Evolutionary conservation across 306 rosid species (phyloP).

Genomic region (Hippophae tibetana): DNA sequence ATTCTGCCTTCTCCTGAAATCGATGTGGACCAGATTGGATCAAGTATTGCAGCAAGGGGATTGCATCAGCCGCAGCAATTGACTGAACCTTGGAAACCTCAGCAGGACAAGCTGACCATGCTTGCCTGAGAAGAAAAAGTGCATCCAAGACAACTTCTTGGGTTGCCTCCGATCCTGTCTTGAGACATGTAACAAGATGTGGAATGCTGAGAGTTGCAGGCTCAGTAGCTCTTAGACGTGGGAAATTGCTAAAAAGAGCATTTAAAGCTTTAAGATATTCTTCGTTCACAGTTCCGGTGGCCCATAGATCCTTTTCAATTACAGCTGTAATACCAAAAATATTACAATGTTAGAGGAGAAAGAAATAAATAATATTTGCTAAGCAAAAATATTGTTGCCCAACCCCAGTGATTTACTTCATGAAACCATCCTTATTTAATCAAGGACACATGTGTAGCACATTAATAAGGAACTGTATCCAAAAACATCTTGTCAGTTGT

Average conservation of each 20-base stretch:
- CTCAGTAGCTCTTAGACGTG: constrained; percentile 95
- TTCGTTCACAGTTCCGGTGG: constrained; percentile 84
- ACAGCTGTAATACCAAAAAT: constrained; percentile 56
- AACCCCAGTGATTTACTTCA: neutral
- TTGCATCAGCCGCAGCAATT: constrained; percentile 94
- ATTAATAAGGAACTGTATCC: too few relatives aligned
- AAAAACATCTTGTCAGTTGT: too few relatives aligned
- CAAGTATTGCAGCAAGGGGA: constrained; percentile 85
- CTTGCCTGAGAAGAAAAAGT: constrained; percentile 94
- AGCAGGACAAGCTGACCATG: constrained; percentile 99
- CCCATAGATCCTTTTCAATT: constrained; percentile 95
- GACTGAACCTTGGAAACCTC: constrained; percentile 98
- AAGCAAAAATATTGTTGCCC: neutral
- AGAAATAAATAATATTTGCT: neutral
- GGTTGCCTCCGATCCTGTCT: constrained; percentile 90
- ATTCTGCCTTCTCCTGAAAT: constrained; percentile 94
- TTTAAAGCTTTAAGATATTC: constrained; percentile 93
- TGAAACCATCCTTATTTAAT: too few relatives aligned
- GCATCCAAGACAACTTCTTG: constrained; percentile 97
- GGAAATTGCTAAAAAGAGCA: constrained; percentile 91
- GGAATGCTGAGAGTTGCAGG: constrained; percentile 99
- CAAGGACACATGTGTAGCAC: too few relatives aligned
- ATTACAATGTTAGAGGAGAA: neutral
- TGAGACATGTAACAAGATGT: constrained; percentile 85
- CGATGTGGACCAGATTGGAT: constrained; percentile 98